Evolutionary conservation across 1,284 basidiomycete species (phyloP), one percentile per base, ranked within the genome.

Genomic region (Naganishia albida): DNA sequence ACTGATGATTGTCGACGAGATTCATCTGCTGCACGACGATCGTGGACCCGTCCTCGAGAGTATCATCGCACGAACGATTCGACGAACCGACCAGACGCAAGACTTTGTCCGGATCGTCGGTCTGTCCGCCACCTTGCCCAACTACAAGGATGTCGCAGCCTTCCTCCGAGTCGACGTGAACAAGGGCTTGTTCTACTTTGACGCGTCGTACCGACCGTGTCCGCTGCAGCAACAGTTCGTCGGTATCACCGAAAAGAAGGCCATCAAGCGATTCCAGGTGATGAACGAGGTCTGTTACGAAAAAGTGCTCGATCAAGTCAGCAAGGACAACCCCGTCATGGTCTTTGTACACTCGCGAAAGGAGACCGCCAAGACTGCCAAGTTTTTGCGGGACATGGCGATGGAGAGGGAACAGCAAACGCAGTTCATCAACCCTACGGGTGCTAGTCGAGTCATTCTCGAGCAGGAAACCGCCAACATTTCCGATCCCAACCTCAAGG

Each of bases 261-360:
- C 96, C 0, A 98, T 99, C 84, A 98, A 96, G 79, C 87, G 96
- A 3, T 90, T 95, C 75, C 93, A 98, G 76, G 88, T 98, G 68
- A 95, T 93, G 85, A 99, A 99, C 81, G 94, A 99, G 77, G 94
- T 99, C 46, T 96, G 94, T 78, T 99, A 99, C 82, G 95, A 99
- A 78, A 99, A 99, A 82, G 91, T 96, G 0, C 85, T 95, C 34
- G 92, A 96, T 72, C 90, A 96, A 74, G 92, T 90, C 0, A 79
- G 78, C 56, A 80, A 82, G 70, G 67, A 68, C 30, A 90, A 93
- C 70, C 91, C 93, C 73, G 90, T 89, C 0, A 85, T 99, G 40
- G 93, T 99, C 39, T 99, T 99, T 74, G 93, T 98, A 0, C 96
- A 99, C 77, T 99, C 95, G 53, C 87, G 96, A 63, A 99, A 99